Evolutionary conservation across 1,284 basidiomycete genomes (phyloP).

Genomic region (Neonothopanus nambi): DNA sequence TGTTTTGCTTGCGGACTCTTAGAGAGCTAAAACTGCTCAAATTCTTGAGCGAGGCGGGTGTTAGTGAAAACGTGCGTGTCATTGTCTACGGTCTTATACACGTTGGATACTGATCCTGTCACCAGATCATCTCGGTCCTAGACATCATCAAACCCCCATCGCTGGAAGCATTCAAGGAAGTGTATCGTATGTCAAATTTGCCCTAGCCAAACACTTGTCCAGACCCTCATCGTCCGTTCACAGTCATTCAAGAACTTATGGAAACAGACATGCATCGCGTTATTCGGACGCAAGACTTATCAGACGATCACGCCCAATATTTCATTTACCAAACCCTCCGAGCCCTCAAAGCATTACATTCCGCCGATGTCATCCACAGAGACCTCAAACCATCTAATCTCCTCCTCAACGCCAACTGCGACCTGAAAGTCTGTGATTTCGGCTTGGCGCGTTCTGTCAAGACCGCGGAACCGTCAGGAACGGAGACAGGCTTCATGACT

Average conservation of each 20-base stretch:
- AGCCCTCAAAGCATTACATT: slow-evolving; percentile 90
- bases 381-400: slow-evolving; percentile 95
- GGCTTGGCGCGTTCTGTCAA: slow-evolving; percentile 85
- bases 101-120: slow-evolving; percentile 10
- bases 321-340: slow-evolving; percentile 94
- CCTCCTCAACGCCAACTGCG: slow-evolving; percentile 92
- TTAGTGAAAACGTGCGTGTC: slow-evolving; percentile 85
- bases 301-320: slow-evolving; percentile 92
- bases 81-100: slow-evolving; percentile 10
- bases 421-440: slow-evolving; percentile 94
- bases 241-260: slow-evolving; percentile 88
- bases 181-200: slow-evolving; percentile 65
- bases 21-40: slow-evolving; percentile 86
- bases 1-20: slow-evolving; percentile 87
- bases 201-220: slow-evolving; percentile 45
- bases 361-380: slow-evolving; percentile 84
- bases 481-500: slow-evolving; percentile 90
- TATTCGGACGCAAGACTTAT: slow-evolving; percentile 81
- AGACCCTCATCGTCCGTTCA: slow-evolving; percentile 53
- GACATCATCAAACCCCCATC: slow-evolving; percentile 70
- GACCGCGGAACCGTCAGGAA: slow-evolving; percentile 78
- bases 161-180: slow-evolving; percentile 73
- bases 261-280: slow-evolving; percentile 90
- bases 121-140: slow-evolving; percentile 83
- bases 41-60: slow-evolving; percentile 78